These are phyloP conservation scores for Colletotrichum sp. DNA, from an alignment of 2,329 filamentous ascomycete genomes.

Conservation along the genomic window DNA sequence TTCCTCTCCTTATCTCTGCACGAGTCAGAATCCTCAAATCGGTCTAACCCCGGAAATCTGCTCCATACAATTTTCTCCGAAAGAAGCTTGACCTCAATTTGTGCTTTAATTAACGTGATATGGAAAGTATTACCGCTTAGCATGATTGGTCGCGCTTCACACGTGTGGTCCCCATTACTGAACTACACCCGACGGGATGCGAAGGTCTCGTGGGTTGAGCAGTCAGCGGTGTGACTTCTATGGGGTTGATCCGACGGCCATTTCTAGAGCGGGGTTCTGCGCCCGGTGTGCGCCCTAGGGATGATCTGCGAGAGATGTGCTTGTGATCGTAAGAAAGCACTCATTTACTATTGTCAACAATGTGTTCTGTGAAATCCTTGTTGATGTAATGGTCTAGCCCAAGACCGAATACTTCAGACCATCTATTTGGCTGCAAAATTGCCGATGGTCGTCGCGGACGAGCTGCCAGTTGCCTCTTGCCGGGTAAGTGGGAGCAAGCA, in stretches of 20 bases:
- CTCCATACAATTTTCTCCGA: neutral
- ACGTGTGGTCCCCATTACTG: neutral
- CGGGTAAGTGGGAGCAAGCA: too few relatives aligned
- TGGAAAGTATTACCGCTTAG: neutral
- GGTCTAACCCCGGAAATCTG: neutral
- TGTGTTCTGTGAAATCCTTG: too few relatives aligned
- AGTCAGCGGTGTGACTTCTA: neutral
- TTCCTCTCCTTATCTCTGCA: neutral
- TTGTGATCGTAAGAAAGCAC: too few relatives aligned
- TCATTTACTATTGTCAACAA: too few relatives aligned
- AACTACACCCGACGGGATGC: neutral
- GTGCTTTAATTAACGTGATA: neutral
- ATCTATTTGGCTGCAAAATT: too few relatives aligned
- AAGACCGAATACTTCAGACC: too few relatives aligned
- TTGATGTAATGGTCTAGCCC: too few relatives aligned
- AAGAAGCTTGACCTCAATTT: neutral
- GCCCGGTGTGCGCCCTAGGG: too few relatives aligned
- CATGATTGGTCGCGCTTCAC: neutral
- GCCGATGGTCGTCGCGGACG: too few relatives aligned
- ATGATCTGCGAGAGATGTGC: too few relatives aligned
- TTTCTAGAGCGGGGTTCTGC: too few relatives aligned
- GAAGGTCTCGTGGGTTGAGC: neutral
- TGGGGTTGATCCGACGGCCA: neutral
- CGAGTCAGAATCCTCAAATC: neutral
- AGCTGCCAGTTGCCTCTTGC: too few relatives aligned